Evolutionary conservation across 352 stramenopile genomes (phyloP).

Genomic region (Phytophthora rubi): DNA sequence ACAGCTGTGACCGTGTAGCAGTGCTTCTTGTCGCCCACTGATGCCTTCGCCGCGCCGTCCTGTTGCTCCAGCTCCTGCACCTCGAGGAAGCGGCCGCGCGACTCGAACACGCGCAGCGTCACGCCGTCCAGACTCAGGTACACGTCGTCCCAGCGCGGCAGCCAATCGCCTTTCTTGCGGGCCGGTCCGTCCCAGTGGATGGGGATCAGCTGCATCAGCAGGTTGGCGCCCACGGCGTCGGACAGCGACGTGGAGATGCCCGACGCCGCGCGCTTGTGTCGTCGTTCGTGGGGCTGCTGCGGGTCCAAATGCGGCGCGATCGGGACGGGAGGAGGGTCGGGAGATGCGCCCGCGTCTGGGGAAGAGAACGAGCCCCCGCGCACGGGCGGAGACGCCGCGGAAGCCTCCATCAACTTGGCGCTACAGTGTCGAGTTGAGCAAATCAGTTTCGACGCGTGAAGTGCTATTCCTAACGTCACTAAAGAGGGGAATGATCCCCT

Average conservation of each 20-base stretch:
- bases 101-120: conserved; percentile 73
- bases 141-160: conserved; percentile 79
- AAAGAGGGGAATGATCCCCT: conserved; percentile 5
- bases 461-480: conserved; percentile 17
- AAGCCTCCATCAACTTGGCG: conserved; percentile 22
- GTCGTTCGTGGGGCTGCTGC: conserved; percentile 30
- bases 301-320: conserved; percentile 30
- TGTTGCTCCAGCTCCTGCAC: conserved; percentile 49
- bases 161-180: conserved; percentile 78
- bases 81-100: conserved; percentile 61
- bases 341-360: conserved; percentile 13
- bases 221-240: conserved; percentile 35
- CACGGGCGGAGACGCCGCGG: conserved; percentile 18
- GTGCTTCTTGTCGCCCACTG: conserved; percentile 44
- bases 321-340: conserved; percentile 5
- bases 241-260: conserved; percentile 7
- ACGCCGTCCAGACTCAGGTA: conserved; percentile 71
- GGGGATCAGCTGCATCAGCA: conserved; percentile 71
- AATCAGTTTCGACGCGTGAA: conserved; percentile 30
- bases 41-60: conserved; percentile 13
- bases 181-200: conserved; percentile 72
- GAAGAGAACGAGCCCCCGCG: conserved; percentile 12
- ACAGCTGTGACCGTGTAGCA: conserved; percentile 66
- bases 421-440: neutral
- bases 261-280: conserved; percentile 16